Evolutionary conservation across 2,329 filamentous ascomycete genomes (phyloP).

Genomic region (Cladobotryum protrusum): DNA sequence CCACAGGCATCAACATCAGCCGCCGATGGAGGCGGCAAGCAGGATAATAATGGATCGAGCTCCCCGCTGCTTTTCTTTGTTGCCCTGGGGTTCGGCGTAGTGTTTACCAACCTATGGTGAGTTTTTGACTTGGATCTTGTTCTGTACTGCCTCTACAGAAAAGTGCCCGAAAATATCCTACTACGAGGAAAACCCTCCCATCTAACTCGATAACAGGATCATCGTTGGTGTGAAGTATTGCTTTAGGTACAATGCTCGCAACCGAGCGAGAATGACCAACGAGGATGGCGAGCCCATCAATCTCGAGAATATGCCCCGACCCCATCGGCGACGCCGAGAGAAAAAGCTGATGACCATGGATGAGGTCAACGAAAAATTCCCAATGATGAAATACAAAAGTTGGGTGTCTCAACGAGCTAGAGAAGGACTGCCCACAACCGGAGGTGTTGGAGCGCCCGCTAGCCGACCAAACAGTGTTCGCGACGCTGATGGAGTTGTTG

Average conservation of each 20-base stretch:
- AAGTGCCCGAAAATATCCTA: not conserved
- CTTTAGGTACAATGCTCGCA: constrained; percentile 95
- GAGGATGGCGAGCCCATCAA: constrained; percentile 87
- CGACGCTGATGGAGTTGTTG: constrained; percentile 53
- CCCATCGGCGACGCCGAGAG: constrained; percentile 80
- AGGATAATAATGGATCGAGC: constrained; percentile 26
- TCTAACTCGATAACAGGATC: constrained; percentile 58
- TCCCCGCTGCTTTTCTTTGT: constrained; percentile 70
- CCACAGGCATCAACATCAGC: constrained; percentile 13
- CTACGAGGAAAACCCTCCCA: not conserved
- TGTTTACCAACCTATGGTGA: constrained; percentile 98
- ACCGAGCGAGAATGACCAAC: constrained; percentile 68
- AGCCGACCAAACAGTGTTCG: constrained; percentile 70
- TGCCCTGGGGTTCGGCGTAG: constrained; percentile 91
- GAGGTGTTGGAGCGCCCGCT: constrained; percentile 70
- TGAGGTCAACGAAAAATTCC: constrained; percentile 96
- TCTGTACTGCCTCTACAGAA: not conserved
- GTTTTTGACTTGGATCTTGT: constrained; percentile 23
- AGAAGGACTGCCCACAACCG: constrained; percentile 75
- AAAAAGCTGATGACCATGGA: constrained; percentile 99
- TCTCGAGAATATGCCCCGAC: constrained; percentile 74
- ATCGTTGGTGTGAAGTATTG: constrained; percentile 99
- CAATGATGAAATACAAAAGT: constrained; percentile 90
- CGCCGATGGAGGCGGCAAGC: constrained; percentile 17
- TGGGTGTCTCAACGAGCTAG: constrained; percentile 82